Base-by-base conservation (phyloP, 2,329 filamentous ascomycete genomes). In the Ploettnerulaceae sp. region DNA sequence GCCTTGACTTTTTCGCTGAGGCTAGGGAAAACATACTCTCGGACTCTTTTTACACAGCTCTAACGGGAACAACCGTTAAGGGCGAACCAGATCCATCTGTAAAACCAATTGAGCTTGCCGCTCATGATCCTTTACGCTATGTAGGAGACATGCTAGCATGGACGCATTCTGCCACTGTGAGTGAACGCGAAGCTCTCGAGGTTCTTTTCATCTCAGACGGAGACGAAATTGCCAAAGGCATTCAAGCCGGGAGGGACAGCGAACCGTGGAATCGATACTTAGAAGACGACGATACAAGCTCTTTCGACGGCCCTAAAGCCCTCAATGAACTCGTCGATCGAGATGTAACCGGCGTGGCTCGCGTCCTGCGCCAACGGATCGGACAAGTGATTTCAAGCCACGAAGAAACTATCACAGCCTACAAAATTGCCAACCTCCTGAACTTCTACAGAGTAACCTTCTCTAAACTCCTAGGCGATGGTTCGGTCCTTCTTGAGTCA, bases 121-220 rank as follows among this genome's bases (percentile, higher is more conserved):
- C 93, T 1, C 91, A 97, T 63, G 93, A 98, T 61, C 84, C 89
- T 1, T 69, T 97, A 20, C 81, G 93, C 15, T 97, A 97, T 64
- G 82, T 94, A 2, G 89, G 93, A 43, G 93, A 98, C 63, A 98
- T 98, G 90, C 76, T 98, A 11, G 93, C 93, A 4, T 98, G 93
- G 93, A 82, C 86, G 5, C 93, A 98, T 64, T 95, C 93, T 0
- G 86, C 90, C 2, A 84, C 91, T 0, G 93, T 98, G 1, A 94
- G 91, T 24, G 93, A 98, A 66, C 79, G 87, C 42, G 93, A 98
- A 66, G 89, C 90, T 0, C 73, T 98, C 5, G 91, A 97, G 64
- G 81, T 89, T 2, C 72, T 98, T 0, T 98, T 98, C 62, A 83
- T 96, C 32, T 84, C 86, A 0, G 90, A 96, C 52, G 90, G 87